These are phyloP conservation scores for Phyllostachys edulis DNA, from an alignment of 176 grass and related monocot species.

Conservation along the genomic window DNA sequence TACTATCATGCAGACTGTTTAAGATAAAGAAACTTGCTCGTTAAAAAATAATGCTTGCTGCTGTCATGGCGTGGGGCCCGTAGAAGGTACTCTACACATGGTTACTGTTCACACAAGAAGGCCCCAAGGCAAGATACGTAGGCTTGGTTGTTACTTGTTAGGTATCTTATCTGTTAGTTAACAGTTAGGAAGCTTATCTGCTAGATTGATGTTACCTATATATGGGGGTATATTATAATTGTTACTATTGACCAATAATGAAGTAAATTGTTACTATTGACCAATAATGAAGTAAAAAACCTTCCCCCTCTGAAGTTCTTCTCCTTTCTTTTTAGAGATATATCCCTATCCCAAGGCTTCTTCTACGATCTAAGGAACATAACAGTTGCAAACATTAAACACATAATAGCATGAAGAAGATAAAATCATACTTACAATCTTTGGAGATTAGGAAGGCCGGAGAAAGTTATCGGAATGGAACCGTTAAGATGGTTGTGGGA, in stretches of 20 bases:
- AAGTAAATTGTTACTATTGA: too few species aligned
- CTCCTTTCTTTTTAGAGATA: neutral
- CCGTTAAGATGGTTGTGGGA: slow-evolving; percentile 62
- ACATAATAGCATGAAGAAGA: slow-evolving; percentile 10
- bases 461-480: slow-evolving; percentile 63
- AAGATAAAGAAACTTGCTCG: slow-evolving; percentile 12
- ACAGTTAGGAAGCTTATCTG: neutral
- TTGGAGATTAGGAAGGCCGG: slow-evolving; percentile 59
- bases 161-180: neutral
- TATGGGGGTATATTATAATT: neutral
- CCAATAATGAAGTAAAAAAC: too few species aligned
- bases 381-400: neutral
- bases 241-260: neutral
- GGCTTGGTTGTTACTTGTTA: neutral
- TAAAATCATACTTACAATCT: slow-evolving; percentile 52
- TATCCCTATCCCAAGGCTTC: slow-evolving; percentile 3
- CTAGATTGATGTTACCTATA: neutral
- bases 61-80: neutral
- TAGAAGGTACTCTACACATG: neutral
- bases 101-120: neutral
- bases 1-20: slow-evolving; percentile 6
- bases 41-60: slow-evolving; percentile 11
- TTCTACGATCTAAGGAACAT: neutral
- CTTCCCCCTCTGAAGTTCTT: neutral
- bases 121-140: neutral